phyloP scores from a whole-genome alignment of 2,329 filamentous ascomycete species.

The Xylariaceae sp. region DNA sequence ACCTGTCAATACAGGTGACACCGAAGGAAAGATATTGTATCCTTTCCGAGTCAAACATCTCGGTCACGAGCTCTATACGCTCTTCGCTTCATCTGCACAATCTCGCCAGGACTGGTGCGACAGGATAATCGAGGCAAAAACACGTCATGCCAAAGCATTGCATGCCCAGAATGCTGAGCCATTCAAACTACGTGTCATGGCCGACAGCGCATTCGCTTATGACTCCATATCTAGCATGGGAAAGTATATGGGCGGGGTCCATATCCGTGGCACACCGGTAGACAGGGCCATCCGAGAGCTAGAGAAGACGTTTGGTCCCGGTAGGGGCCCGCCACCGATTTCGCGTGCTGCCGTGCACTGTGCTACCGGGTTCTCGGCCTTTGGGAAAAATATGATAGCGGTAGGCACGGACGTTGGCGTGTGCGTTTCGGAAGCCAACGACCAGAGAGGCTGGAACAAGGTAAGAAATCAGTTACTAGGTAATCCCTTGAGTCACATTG shows the following conservation, averaged over 20 bases:
- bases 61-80: constrained; percentile 84
- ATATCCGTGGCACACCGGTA: constrained; percentile 84
- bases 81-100: constrained; percentile 73
- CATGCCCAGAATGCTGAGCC: constrained; percentile 93
- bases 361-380: constrained; percentile 80
- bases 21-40: constrained; percentile 78
- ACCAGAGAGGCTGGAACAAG: constrained; percentile 85
- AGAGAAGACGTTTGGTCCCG: constrained; percentile 68
- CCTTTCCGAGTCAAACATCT: constrained; percentile 96
- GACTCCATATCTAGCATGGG: constrained; percentile 56
- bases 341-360: constrained; percentile 88
- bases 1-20: constrained; percentile 52
- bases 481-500: not conserved
- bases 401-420: constrained; percentile 95
- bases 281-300: constrained; percentile 87
- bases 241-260: constrained; percentile 56
- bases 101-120: constrained; percentile 84
- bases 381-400: constrained; percentile 80
- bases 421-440: constrained; percentile 79
- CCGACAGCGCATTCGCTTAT: constrained; percentile 85
- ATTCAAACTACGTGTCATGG: constrained; percentile 85
- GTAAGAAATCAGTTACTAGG: constrained; percentile 45
- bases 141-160: constrained; percentile 80
- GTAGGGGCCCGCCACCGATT: constrained; percentile 66
- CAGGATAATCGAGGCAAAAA: constrained; percentile 93